These are phyloP conservation scores for Saraca asoca DNA, from an alignment of 331 rosid genomes.

Conservation along the genomic window DNA sequence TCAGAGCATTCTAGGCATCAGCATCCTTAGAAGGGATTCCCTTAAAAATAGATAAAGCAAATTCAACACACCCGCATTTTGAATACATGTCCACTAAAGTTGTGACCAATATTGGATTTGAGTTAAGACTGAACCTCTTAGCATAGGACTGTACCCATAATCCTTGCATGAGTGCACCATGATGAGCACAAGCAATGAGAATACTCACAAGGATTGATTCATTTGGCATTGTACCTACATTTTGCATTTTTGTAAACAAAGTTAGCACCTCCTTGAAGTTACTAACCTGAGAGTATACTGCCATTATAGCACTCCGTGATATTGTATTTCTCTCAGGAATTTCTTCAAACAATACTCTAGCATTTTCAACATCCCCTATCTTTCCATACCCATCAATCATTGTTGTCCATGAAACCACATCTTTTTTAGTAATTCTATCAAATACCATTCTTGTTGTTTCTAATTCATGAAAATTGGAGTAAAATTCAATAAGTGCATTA, in stretches of 20 bases:
- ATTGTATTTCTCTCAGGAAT: constrained; percentile 69
- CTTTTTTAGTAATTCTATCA: constrained; percentile 46
- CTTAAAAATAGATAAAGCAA: constrained; percentile 63
- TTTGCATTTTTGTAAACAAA: constrained; percentile 68
- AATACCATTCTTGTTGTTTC: constrained; percentile 52
- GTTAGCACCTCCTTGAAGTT: constrained; percentile 62
- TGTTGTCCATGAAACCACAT: constrained; percentile 79
- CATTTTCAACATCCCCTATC: constrained; percentile 56
- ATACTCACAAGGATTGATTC: constrained; percentile 73
- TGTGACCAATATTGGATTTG: constrained; percentile 67
- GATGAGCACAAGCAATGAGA: constrained; percentile 78
- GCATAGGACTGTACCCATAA: constrained; percentile 81
- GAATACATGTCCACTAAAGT: constrained; percentile 87
- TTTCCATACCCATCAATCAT: constrained; percentile 83
- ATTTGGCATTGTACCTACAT: constrained; percentile 49
- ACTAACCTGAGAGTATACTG: constrained; percentile 65
- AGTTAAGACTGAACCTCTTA: constrained; percentile 43
- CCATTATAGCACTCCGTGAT: constrained; percentile 84
- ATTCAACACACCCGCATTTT: constrained; percentile 74
- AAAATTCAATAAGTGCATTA: constrained; percentile 58
- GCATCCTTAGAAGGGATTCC: constrained; percentile 54
- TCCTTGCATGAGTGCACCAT: constrained; percentile 72
- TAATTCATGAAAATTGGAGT: constrained; percentile 41
- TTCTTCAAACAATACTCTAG: constrained; percentile 64
- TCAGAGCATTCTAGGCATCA: constrained; percentile 87